phyloP scores from a whole-genome alignment of 2,329 filamentous ascomycete genomes.

The Dothiorella sarmentorum region DNA sequence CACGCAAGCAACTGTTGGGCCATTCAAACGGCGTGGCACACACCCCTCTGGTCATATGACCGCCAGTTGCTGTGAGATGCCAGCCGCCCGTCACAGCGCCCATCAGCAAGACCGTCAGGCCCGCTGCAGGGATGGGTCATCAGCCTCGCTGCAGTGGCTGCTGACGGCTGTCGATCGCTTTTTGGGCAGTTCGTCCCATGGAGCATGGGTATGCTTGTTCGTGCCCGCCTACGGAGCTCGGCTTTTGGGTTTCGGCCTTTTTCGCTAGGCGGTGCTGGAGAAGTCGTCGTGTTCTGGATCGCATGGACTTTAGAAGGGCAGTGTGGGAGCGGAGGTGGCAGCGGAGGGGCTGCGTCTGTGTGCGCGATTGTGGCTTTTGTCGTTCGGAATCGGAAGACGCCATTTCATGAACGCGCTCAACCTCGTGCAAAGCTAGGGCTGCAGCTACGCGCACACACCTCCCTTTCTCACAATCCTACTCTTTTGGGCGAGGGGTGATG shows the following conservation, averaged over 20 bases:
- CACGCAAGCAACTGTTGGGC: background rate
- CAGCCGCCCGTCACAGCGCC: background rate
- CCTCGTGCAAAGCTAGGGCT: background rate
- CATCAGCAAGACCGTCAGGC: background rate
- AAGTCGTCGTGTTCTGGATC: background rate
- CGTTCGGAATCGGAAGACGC: background rate
- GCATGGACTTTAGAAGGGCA: too few relatives aligned
- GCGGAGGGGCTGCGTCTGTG: background rate
- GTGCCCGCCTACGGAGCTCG: background rate
- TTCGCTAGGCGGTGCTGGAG: background rate
- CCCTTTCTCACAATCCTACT: conserved; percentile 9
- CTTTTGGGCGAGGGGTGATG: background rate
- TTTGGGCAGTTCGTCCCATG: background rate
- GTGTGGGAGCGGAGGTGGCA: background rate
- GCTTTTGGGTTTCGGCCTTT: too few relatives aligned
- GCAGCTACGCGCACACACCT: background rate
- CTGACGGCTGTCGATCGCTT: background rate
- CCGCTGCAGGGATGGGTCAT: background rate
- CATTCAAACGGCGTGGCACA: background rate
- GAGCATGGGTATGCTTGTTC: background rate
- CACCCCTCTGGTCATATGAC: conserved; percentile 10
- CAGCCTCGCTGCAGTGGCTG: conserved; percentile 2
- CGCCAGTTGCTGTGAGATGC: conserved; percentile 12
- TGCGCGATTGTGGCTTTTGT: background rate
- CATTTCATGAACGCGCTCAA: conserved; percentile 8